Evolutionary conservation across 2,329 filamentous ascomycete genomes (phyloP).

Genomic region (Fusarium succisae): DNA sequence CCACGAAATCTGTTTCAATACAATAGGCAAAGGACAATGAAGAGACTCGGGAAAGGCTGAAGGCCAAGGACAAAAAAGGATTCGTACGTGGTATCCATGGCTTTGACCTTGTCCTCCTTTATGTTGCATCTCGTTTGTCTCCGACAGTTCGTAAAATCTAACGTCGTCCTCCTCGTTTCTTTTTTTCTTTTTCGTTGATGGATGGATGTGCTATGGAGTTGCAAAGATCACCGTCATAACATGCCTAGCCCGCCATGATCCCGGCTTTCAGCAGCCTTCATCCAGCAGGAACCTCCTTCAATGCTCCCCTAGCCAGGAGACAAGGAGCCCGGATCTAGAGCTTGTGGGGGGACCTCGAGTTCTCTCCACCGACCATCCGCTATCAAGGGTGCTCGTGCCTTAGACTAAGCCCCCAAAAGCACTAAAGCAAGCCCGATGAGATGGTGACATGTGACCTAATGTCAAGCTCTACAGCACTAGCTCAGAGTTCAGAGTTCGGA

Average conservation of each 20-base stretch:
- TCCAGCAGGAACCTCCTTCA: neutral
- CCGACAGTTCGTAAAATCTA: conserved; percentile 5
- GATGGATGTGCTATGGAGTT: conserved; percentile 14
- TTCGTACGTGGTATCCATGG: neutral
- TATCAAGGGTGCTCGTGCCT: conserved; percentile 11
- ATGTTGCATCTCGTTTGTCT: conserved; percentile 21
- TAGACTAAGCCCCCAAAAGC: conserved; percentile 1
- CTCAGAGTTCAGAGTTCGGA: neutral
- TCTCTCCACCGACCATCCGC: conserved; percentile 3
- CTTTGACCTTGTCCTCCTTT: conserved; percentile 7
- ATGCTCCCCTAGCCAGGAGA: neutral
- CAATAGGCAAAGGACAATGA: neutral
- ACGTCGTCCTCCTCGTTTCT: conserved; percentile 11
- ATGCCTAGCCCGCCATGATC: neutral
- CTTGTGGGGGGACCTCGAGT: conserved; percentile 22
- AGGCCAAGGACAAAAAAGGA: neutral
- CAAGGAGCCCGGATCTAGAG: conserved; percentile 5
- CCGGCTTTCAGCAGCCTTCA: conserved; percentile 1
- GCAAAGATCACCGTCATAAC: conserved; percentile 22
- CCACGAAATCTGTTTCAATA: neutral
- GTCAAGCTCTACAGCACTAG: conserved; percentile 2
- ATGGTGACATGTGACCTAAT: conserved; percentile 21
- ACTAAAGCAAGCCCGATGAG: conserved; percentile 23
- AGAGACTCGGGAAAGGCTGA: neutral
- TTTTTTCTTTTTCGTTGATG: neutral